Conservation (phyloP, 495 filamentous ascomycete species). For the Rhypophila decipiens region DNA sequence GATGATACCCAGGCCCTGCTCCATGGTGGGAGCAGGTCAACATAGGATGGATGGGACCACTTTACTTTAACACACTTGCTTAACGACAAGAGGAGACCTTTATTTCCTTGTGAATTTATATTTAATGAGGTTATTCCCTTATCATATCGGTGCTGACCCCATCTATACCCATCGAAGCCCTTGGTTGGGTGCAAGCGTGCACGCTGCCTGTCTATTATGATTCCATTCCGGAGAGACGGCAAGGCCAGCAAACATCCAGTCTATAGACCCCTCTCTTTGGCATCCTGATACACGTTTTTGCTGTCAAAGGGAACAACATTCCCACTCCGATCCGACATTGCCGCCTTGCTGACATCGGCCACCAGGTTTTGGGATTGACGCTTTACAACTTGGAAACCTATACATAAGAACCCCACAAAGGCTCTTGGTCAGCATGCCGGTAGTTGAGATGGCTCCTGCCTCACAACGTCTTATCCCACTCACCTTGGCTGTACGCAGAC, state of each 20-base stretch:
- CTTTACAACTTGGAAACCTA: constrained; percentile 10
- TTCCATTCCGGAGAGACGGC: too few relatives aligned
- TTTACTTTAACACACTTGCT: too few relatives aligned
- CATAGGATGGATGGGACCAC: too few relatives aligned
- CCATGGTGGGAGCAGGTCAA: background rate
- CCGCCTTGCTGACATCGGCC: constrained; percentile 21
- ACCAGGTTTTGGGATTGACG: constrained; percentile 22
- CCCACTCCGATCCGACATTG: constrained; percentile 34
- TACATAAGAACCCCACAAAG: too few relatives aligned
- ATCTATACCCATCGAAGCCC: too few relatives aligned
- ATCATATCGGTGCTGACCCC: too few relatives aligned
- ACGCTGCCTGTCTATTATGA: too few relatives aligned
- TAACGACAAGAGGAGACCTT: too few relatives aligned
- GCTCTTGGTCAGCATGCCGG: background rate
- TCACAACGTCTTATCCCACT: constrained; percentile 5
- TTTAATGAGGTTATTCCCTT: too few relatives aligned
- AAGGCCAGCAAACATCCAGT: too few relatives aligned
- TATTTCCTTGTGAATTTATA: too few relatives aligned
- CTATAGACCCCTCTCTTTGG: constrained; percentile 20
- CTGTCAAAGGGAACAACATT: constrained; percentile 35
- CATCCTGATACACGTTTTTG: constrained; percentile 28
- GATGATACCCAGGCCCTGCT: constrained; percentile 15
- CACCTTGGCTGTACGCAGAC: constrained; percentile 35
- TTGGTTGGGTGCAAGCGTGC: too few relatives aligned
- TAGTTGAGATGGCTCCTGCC: background rate